Conservation (phyloP, 768 basidiomycete species). For the Boletus reticulatus region DNA sequence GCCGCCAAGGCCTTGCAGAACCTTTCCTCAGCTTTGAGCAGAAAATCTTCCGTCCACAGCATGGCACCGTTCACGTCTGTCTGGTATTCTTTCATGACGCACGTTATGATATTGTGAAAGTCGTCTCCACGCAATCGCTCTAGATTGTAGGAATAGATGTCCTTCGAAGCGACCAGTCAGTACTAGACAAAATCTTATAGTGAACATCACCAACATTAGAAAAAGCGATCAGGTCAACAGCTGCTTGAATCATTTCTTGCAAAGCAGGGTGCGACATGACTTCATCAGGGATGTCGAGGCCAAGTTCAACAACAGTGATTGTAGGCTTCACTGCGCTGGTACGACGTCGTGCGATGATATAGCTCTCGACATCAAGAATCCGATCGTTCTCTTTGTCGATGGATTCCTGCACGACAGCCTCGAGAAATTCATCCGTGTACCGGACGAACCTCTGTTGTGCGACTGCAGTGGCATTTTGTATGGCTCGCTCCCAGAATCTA, state of each 20-base stretch:
- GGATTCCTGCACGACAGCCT: conserved; percentile 42
- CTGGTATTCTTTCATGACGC: conserved; percentile 45
- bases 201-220: neutral
- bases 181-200: conserved; percentile 1
- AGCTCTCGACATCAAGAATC: conserved; percentile 40
- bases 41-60: conserved; percentile 12
- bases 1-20: conserved; percentile 12
- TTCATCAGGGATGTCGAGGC: conserved; percentile 39
- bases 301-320: conserved; percentile 36
- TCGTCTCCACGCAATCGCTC: conserved; percentile 31
- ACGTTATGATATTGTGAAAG: conserved; percentile 44
- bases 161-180: conserved; percentile 2
- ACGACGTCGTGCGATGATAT: conserved; percentile 39
- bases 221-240: conserved; percentile 37
- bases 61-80: conserved; percentile 18
- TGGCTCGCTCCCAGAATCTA: conserved; percentile 16
- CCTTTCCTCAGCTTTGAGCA: neutral
- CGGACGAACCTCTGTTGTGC: conserved; percentile 35
- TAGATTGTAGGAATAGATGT: conserved; percentile 31
- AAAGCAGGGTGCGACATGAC: conserved; percentile 41
- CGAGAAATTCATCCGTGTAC: conserved; percentile 34
- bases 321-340: conserved; percentile 41
- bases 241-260: conserved; percentile 22
- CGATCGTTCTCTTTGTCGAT: conserved; percentile 33
- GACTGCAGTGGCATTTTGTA: conserved; percentile 1